phyloP scores from a whole-genome alignment of 768 basidiomycete species.

The Dentipellis sp. region DNA sequence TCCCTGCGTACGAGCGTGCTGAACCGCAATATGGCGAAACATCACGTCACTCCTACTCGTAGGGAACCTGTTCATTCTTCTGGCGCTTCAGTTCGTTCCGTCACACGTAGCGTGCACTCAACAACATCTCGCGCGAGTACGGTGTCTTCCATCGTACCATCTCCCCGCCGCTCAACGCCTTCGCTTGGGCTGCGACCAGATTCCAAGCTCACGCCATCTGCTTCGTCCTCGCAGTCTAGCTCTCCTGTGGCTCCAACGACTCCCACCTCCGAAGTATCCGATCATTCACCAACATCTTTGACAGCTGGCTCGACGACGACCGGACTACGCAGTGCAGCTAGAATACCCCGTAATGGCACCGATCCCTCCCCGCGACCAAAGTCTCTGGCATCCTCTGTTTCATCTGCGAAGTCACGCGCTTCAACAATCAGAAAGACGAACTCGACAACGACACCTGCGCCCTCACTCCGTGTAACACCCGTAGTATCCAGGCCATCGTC shows the following conservation, averaged over 20 bases:
- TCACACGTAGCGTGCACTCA: constrained; percentile 32
- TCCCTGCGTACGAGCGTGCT: constrained; percentile 38
- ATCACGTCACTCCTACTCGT: constrained; percentile 20
- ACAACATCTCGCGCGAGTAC: constrained; percentile 23
- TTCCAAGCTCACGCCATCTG: constrained; percentile 59
- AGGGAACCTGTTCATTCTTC: constrained; percentile 22
- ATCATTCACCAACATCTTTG: not conserved
- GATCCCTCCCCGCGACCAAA: constrained; percentile 12
- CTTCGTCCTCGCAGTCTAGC: constrained; percentile 10
- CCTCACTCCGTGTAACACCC: constrained; percentile 11
- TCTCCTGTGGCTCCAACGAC: constrained; percentile 11
- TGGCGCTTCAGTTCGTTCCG: constrained; percentile 35
- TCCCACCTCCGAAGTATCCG: constrained; percentile 7
- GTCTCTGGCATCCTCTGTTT: constrained; percentile 25
- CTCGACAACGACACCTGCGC: constrained; percentile 9
- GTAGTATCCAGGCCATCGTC: constrained; percentile 18
- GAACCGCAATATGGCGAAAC: constrained; percentile 21
- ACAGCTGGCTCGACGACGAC: not conserved
- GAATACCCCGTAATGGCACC: constrained; percentile 5
- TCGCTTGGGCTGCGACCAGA: constrained; percentile 37
- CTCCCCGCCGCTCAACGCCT: constrained; percentile 17
- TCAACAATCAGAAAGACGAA: constrained; percentile 28
- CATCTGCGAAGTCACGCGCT: constrained; percentile 26
- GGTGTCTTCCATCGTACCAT: constrained; percentile 7
- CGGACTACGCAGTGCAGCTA: not conserved